Conservation (phyloP, 306 rosid genomes). For the Clitoria ternatea region DNA sequence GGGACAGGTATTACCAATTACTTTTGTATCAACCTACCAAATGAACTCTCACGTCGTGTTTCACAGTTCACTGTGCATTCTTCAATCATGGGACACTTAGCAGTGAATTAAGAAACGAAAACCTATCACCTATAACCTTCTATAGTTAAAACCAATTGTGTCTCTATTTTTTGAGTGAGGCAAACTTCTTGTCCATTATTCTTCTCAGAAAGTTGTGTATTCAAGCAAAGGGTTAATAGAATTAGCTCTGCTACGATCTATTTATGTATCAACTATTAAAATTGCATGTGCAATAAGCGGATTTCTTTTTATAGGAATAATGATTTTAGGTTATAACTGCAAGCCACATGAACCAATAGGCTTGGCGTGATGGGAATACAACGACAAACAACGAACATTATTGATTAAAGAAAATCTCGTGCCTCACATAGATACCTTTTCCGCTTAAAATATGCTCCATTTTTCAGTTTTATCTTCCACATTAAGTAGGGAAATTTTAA, state of each 20-base stretch:
- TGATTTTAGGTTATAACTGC: background rate
- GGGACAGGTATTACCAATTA: conserved; percentile 64
- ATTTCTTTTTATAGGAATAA: background rate
- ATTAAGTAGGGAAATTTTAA: background rate
- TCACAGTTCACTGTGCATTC: conserved; percentile 2
- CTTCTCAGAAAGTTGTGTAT: background rate
- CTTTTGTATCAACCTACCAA: background rate
- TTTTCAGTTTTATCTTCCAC: background rate
- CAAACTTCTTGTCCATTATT: background rate
- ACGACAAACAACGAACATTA: no score
- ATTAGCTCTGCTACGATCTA: background rate
- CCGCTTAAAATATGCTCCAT: background rate
- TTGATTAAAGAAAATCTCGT: no score
- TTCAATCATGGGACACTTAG: conserved; percentile 1
- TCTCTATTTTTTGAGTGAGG: background rate
- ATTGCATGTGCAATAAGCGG: background rate
- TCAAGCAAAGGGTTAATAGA: background rate
- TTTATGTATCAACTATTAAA: background rate
- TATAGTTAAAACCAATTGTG: background rate
- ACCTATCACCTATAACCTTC: background rate
- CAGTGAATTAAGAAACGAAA: conserved; percentile 5
- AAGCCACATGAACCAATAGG: background rate
- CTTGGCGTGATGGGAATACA: background rate
- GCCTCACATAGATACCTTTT: background rate
- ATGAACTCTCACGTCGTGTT: background rate